Conservation (phyloP, 2,329 filamentous ascomycete species). For the Biscogniauxia marginata region DNA sequence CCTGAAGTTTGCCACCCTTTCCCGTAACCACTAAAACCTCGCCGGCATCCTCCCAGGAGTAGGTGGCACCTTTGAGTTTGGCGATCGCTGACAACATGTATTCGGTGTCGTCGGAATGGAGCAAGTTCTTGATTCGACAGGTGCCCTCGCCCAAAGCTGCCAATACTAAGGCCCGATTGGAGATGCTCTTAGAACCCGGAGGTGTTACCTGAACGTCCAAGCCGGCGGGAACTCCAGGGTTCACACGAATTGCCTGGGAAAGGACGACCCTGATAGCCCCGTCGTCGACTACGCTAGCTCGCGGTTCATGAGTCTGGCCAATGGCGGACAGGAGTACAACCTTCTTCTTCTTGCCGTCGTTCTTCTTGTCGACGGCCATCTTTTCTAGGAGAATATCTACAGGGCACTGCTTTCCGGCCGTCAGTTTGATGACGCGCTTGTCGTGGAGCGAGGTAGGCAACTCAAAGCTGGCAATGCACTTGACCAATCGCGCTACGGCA, state of each 20-base stretch:
- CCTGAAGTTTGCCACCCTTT: constrained; percentile 80
- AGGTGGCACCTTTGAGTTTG: constrained; percentile 80
- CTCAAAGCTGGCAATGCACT: constrained; percentile 93
- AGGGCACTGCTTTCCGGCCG: constrained; percentile 82
- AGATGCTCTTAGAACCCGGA: constrained; percentile 96
- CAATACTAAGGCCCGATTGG: constrained; percentile 90
- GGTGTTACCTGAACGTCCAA: constrained; percentile 76
- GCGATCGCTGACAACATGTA: constrained; percentile 94
- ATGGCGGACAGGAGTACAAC: constrained; percentile 90
- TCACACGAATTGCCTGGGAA: constrained; percentile 73
- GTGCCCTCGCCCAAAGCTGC: constrained; percentile 84
- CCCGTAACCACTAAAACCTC: constrained; percentile 85
- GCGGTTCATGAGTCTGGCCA: constrained; percentile 81
- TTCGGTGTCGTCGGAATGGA: constrained; percentile 96
- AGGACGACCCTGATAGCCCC: constrained; percentile 78
- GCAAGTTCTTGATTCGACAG: constrained; percentile 85
- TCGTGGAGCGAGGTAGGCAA: constrained; percentile 84
- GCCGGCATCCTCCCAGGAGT: constrained; percentile 93
- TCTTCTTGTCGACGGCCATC: constrained; percentile 99
- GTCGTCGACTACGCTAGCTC: constrained; percentile 87
- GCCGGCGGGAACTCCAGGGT: constrained; percentile 65
- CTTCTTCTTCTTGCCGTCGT: constrained; percentile 92
- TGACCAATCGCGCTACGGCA: constrained; percentile 84
- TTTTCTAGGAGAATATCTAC: constrained; percentile 84
- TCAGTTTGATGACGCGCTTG: constrained; percentile 76